phyloP scores from a whole-genome alignment of 2,329 filamentous ascomycete species.

The Fusarium sp. region DNA sequence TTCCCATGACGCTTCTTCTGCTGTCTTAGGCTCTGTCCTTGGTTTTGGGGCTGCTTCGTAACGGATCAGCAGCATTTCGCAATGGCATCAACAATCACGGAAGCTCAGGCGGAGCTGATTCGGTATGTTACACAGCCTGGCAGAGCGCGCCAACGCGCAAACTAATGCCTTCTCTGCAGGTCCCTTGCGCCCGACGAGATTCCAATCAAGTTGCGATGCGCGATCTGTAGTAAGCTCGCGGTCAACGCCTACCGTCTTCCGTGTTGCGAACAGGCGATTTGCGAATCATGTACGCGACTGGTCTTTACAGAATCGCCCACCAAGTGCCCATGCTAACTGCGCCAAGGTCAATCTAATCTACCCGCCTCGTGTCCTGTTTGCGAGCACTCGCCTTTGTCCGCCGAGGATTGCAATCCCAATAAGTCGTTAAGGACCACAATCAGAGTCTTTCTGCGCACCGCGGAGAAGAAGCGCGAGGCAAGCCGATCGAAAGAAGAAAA shows the following conservation, averaged over 20 bases:
- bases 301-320: background rate
- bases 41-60: slow-evolving; percentile 35
- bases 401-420: slow-evolving; percentile 87
- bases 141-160: slow-evolving; percentile 8
- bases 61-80: slow-evolving; percentile 24
- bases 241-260: slow-evolving; percentile 91
- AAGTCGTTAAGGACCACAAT: slow-evolving; percentile 94
- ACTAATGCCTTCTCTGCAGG: slow-evolving; percentile 60
- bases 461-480: slow-evolving; percentile 88
- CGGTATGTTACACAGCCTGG: slow-evolving; percentile 54
- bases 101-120: slow-evolving; percentile 70
- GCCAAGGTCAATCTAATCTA: slow-evolving; percentile 78
- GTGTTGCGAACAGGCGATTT: slow-evolving; percentile 96
- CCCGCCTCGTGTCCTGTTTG: slow-evolving; percentile 90
- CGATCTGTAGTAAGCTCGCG: slow-evolving; percentile 90
- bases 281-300: slow-evolving; percentile 77
- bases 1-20: slow-evolving; percentile 45
- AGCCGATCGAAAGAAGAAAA: slow-evolving; percentile 65
- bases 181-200: slow-evolving; percentile 85
- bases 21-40: slow-evolving; percentile 40
- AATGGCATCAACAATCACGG: slow-evolving; percentile 56
- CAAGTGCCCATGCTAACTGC: slow-evolving; percentile 20
- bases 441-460: slow-evolving; percentile 88
- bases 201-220: slow-evolving; percentile 95
- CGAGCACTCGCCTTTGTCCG: slow-evolving; percentile 88